A percentile compares a stretch with the other conserved stretches of the same genome.
These are phyloP conservation scores for Exophiala xenobiotica DNA, from an alignment of 2,329 filamentous ascomycete genomes.

Conservation along the genomic window DNA sequence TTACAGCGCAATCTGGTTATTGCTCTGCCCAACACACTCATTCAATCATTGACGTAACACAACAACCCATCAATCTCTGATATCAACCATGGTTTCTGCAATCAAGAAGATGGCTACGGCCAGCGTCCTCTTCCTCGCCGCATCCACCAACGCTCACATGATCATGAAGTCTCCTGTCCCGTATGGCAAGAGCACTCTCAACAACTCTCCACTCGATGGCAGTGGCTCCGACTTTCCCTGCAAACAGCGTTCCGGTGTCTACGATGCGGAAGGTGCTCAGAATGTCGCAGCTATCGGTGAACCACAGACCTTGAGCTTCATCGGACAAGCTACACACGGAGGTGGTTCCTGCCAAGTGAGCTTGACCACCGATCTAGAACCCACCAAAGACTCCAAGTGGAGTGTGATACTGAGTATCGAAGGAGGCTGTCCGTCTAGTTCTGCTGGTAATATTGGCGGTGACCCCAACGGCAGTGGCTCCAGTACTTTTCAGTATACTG, in stretches of 20 bases:
- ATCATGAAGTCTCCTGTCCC: constrained; percentile 68
- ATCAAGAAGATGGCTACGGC: constrained; percentile 38
- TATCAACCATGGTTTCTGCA: constrained; percentile 19
- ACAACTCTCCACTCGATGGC: constrained; percentile 64
- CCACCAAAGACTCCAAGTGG: constrained; percentile 68
- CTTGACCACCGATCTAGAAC: constrained; percentile 72
- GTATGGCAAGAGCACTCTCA: constrained; percentile 50
- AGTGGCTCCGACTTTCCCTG: constrained; percentile 76
- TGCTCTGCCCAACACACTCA: constrained; percentile 20
- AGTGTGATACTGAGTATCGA: constrained; percentile 87
- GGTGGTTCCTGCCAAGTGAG: constrained; percentile 91
- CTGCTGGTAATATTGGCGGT: constrained; percentile 58
- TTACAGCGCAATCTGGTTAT: constrained; percentile 22
- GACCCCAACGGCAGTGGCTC: constrained; percentile 48
- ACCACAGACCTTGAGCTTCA: constrained; percentile 61
- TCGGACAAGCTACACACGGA: constrained; percentile 75
- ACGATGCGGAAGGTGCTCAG: constrained; percentile 42
- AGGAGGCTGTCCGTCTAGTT: constrained; percentile 75
- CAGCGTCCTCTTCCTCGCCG: constrained; percentile 55
- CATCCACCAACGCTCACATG: constrained; percentile 71
- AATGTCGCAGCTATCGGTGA: constrained; percentile 67
- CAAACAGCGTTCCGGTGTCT: constrained; percentile 59
- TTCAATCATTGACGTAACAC: constrained; percentile 5
- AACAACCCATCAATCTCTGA: constrained; percentile 3
- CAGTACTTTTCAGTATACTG: constrained; percentile 64